phyloP scores from a whole-genome alignment of 2,329 filamentous ascomycete genomes.

The Beauveria sp. region DNA sequence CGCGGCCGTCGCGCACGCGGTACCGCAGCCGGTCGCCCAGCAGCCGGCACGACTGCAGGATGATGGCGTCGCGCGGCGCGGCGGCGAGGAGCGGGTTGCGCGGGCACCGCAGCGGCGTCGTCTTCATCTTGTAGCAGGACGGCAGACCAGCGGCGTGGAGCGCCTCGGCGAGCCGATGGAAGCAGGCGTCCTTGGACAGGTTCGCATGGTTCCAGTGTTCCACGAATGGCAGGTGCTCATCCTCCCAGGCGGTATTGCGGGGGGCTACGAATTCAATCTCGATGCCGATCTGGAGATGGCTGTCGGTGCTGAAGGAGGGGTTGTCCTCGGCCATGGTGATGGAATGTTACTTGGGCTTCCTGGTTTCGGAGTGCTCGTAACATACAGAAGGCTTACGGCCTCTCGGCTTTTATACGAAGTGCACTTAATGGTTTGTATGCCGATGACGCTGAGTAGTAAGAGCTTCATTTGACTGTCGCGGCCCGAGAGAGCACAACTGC shows the following conservation, averaged over 20 bases:
- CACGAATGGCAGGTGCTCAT: not conserved
- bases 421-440: not conserved
- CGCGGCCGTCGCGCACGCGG: not conserved
- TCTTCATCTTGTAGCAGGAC: not conserved
- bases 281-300: slow-evolving; percentile 13
- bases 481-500: not conserved
- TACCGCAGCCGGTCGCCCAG: not conserved
- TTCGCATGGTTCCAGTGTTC: not conserved
- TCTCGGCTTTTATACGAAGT: not conserved
- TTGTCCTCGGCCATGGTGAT: not conserved
- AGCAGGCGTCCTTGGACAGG: not conserved
- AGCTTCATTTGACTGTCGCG: not conserved
- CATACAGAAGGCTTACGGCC: not conserved
- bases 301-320: not conserved
- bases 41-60: not conserved
- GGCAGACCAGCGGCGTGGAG: not conserved
- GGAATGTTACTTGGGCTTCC: not conserved
- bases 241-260: not conserved
- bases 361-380: too few species aligned
- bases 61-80: not conserved
- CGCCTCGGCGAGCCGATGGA: not conserved
- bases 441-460: not conserved
- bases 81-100: not conserved
- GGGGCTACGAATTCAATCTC: slow-evolving; percentile 15
- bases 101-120: not conserved